Evolutionary conservation across 768 basidiomycete species (phyloP).

Genomic region (Rhizopogon roseolus): DNA sequence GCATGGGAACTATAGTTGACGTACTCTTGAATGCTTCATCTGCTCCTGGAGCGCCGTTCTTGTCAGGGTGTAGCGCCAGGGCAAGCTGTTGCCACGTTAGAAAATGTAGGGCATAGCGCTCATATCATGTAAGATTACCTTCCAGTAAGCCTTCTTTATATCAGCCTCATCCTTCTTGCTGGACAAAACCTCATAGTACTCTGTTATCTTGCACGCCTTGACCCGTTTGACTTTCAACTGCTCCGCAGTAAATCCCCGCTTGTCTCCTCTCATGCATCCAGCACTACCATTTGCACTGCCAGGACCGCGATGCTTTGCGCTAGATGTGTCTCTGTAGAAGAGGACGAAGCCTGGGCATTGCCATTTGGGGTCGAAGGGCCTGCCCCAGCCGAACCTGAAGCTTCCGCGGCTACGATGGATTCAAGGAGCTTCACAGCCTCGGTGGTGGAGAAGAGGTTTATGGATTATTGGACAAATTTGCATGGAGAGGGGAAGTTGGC

Average conservation of each 20-base stretch:
- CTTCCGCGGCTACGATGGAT: conserved; percentile 54
- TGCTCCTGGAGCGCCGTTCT: conserved; percentile 95
- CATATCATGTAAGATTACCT: conserved; percentile 47
- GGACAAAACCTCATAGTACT: conserved; percentile 90
- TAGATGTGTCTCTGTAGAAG: conserved; percentile 65
- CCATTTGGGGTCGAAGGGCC: conserved; percentile 31
- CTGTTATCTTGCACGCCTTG: conserved; percentile 76
- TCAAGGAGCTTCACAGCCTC: conserved; percentile 68
- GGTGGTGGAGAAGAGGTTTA: conserved; percentile 74
- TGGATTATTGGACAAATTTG: conserved; percentile 87
- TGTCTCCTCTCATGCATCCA: conserved; percentile 62
- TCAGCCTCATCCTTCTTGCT: conserved; percentile 74
- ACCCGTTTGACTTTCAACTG: conserved; percentile 79
- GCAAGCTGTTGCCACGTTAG: conserved; percentile 54
- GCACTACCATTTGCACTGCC: conserved; percentile 42
- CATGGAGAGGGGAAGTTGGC: conserved; percentile 72
- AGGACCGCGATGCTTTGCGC: conserved; percentile 58
- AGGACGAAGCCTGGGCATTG: conserved; percentile 38
- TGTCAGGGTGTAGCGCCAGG: conserved; percentile 85
- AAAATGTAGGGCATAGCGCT: neutral
- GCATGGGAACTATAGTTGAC: conserved; percentile 22
- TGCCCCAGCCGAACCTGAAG: conserved; percentile 32
- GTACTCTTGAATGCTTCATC: conserved; percentile 97
- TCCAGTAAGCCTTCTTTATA: conserved; percentile 93
- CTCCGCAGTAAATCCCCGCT: conserved; percentile 84